phyloP scores from a whole-genome alignment of 306 rosid species.

The Clitoria ternatea region DNA sequence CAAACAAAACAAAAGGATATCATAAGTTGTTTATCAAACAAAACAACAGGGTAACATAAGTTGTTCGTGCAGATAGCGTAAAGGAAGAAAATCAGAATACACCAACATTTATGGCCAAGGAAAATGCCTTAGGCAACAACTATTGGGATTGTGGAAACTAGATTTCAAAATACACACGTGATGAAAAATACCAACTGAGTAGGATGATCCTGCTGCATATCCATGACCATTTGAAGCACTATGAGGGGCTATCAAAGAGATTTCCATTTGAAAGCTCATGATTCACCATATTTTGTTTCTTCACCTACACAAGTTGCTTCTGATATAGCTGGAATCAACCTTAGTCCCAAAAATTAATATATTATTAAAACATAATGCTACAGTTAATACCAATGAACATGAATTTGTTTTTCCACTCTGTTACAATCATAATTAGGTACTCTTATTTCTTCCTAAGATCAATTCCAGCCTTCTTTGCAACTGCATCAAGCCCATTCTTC shows the following conservation, averaged over 20 bases:
- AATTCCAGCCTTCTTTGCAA: slow-evolving; percentile 94
- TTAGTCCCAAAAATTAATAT: neutral
- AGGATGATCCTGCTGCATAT: neutral
- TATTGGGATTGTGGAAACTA: neutral
- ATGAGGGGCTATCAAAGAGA: neutral
- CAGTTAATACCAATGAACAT: slow-evolving; percentile 1
- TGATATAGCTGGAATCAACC: neutral
- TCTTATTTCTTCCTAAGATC: slow-evolving; percentile 74
- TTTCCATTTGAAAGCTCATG: slow-evolving; percentile 8
- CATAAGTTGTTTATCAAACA: too few species aligned
- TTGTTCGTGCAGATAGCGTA: too few species aligned
- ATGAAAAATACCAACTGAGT: neutral
- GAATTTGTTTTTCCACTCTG: neutral
- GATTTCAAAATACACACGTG: neutral
- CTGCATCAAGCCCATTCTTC: slow-evolving; percentile 93
- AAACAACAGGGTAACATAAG: too few species aligned
- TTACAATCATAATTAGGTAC: slow-evolving; percentile 10
- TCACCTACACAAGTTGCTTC: neutral
- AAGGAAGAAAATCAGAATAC: too few species aligned
- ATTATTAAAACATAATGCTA: neutral
- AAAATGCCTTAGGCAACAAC: neutral
- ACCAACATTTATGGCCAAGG: too few species aligned
- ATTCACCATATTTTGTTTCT: neutral
- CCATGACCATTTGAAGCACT: neutral
- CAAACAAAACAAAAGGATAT: too few species aligned